Percentiles rank a stretch among this genome's conserved stretches.
Evolutionary conservation across 2,329 filamentous ascomycete species (phyloP).

Genomic region (Nannizziopsis barbatae): DNA sequence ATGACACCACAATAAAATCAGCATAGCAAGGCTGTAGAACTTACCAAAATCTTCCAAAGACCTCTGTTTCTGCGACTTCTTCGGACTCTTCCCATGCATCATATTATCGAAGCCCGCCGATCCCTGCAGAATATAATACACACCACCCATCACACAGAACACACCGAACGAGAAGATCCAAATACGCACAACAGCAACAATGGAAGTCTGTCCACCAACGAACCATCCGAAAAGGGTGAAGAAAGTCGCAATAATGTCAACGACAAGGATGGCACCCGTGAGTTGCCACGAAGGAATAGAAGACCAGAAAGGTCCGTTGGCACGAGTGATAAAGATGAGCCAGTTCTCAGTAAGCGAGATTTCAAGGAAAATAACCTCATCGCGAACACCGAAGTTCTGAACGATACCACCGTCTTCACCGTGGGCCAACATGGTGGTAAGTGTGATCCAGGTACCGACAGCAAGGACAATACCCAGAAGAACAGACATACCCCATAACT

Average conservation of each 20-base stretch:
- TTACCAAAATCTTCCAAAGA: conserved; percentile 82
- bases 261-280: conserved; percentile 61
- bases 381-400: conserved; percentile 74
- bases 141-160: conserved; percentile 69
- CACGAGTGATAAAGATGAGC: conserved; percentile 92
- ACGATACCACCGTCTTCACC: conserved; percentile 68
- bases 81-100: conserved; percentile 80
- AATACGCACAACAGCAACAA: conserved; percentile 75
- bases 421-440: conserved; percentile 67
- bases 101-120: conserved; percentile 77
- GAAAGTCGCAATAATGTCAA: conserved; percentile 73
- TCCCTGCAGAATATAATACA: conserved; percentile 73
- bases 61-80: conserved; percentile 71
- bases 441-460: conserved; percentile 74
- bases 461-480: conserved; percentile 72
- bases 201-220: conserved; percentile 56
- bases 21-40: conserved; percentile 25
- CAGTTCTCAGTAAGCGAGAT: conserved; percentile 89
- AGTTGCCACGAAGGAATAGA: conserved; percentile 82
- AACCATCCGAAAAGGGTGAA: conserved; percentile 84
- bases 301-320: conserved; percentile 86
- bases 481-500: conserved; percentile 87
- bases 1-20: conserved; percentile 1
- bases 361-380: conserved; percentile 77
- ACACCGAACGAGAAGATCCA: conserved; percentile 88